Conservation (phyloP, 139 green algal species). For the Tetradesmus lagerheimii region DNA sequence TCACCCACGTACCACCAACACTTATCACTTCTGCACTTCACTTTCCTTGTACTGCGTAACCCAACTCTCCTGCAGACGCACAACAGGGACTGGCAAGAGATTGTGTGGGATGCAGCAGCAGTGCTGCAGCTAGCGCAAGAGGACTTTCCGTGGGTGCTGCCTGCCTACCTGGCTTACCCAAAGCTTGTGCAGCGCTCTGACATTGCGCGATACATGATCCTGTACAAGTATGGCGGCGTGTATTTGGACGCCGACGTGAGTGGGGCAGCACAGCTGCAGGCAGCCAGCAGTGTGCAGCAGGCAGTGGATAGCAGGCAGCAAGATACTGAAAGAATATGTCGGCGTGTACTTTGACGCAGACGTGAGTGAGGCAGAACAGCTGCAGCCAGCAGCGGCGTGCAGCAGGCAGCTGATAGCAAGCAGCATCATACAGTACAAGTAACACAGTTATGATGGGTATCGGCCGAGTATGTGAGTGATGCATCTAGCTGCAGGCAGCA, state of each 20-base stretch:
- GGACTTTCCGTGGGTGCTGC: slow-evolving; percentile 36
- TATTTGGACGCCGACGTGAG: slow-evolving; percentile 43
- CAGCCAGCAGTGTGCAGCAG: too few relatives aligned
- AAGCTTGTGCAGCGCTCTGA: slow-evolving; percentile 40
- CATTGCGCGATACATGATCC: slow-evolving; percentile 36
- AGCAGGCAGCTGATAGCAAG: too few relatives aligned
- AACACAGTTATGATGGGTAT: too few relatives aligned
- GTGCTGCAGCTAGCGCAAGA: slow-evolving; percentile 8
- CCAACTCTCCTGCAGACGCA: neutral
- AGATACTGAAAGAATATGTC: slow-evolving; percentile 31
- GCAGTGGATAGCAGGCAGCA: slow-evolving; percentile 23
- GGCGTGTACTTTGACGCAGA: slow-evolving; percentile 43
- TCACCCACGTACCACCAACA: too few relatives aligned
- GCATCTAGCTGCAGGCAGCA: too few relatives aligned
- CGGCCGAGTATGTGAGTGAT: too few relatives aligned
- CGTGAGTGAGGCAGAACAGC: slow-evolving; percentile 3
- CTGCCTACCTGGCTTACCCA: slow-evolving; percentile 27
- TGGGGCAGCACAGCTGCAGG: neutral
- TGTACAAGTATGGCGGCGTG: slow-evolving; percentile 40
- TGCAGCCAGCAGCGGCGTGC: too few relatives aligned
- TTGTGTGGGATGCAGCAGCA: slow-evolving; percentile 28
- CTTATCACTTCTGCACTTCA: neutral
- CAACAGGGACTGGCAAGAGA: slow-evolving; percentile 19
- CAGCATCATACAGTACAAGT: too few relatives aligned
- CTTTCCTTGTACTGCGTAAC: too few relatives aligned